Evolutionary conservation across 2,329 filamentous ascomycete species (phyloP), one percentile per base, ranked within the genome.

Genomic region (Aspergillus novoparasiticus): DNA sequence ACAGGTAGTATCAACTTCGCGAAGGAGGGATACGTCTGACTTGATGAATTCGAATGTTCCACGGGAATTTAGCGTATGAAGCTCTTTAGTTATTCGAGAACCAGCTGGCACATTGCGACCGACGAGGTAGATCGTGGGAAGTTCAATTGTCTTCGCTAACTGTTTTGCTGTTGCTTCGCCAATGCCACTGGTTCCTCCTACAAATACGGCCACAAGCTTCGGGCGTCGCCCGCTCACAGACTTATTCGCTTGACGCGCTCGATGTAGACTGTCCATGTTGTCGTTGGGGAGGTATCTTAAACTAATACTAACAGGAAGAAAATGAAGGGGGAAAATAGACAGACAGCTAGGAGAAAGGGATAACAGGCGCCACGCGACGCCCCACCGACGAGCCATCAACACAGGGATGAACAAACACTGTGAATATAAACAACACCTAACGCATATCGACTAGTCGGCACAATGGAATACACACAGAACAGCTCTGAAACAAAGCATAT

Each of bases 171-270:
- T 81, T 50, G 74, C 75, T 68, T 82, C 80, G 55, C 84, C 83
- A 53, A 86, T 81, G 41, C 84, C 84, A 39, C 75, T 82, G 2
- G 84, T 86, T 19, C 75, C 83, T 23, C 84, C 83, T 11, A 81
- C 79, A 62, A 86, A 85, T 61, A 85, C 78, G 11, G 80, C 83
- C 10, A 84, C 79, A 4, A 32, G 10, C 9, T 34, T 51, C 1
- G 14, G 10, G 30, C 28, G 48, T 32, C 28, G 48, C 28, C 30
- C 10, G 9, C 26, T 1, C 16, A 32, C 48, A 6, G 23, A 19
- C 23, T 14, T 26, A 19, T 30, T 50, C 21, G 26, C 46, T 19
- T 50, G 46, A 19, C 23, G 46, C 6, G 4, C 14, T 10, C 8
- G 23, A 1, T 50, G 46, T 12, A 50, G 23, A 10, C 46, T 50